Conservation (phyloP, 2,329 filamentous ascomycete species). For the Pyrenochaeta sp. region DNA sequence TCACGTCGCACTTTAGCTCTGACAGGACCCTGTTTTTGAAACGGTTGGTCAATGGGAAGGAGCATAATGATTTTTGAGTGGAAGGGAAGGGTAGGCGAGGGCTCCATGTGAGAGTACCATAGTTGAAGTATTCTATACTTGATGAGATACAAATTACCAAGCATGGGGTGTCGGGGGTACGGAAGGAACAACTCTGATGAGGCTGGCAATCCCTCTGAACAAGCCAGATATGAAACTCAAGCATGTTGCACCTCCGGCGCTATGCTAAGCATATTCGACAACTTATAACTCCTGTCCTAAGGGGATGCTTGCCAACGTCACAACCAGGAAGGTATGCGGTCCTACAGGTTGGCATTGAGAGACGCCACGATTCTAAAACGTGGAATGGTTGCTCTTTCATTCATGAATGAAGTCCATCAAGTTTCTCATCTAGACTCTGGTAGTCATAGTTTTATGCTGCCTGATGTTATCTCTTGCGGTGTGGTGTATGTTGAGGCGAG, state of each 20-base stretch:
- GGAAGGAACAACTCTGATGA: background rate
- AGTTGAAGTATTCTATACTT: background rate
- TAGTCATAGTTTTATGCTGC: too few species aligned
- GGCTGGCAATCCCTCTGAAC: background rate
- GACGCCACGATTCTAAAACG: too few species aligned
- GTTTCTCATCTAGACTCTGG: too few species aligned
- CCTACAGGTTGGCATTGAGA: too few species aligned
- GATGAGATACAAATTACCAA: background rate
- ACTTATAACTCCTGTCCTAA: background rate
- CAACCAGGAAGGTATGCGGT: too few species aligned
- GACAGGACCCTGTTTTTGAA: slow-evolving; percentile 14
- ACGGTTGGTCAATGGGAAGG: slow-evolving; percentile 5
- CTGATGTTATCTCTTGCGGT: too few species aligned
- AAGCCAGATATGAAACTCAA: background rate
- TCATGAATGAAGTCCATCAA: too few species aligned
- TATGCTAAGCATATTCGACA: background rate
- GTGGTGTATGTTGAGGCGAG: too few species aligned
- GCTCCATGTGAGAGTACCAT: slow-evolving; percentile 7
- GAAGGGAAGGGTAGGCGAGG: background rate
- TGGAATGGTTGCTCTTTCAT: too few species aligned
- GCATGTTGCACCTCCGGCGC: background rate
- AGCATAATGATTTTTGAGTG: background rate
- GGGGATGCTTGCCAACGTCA: too few species aligned
- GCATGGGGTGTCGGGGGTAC: background rate
- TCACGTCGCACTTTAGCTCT: slow-evolving; percentile 9